Evolutionary conservation across 2,329 filamentous ascomycete genomes (phyloP), one percentile per base, ranked within the genome.

Genomic region (Hymenoscyphus repandus): DNA sequence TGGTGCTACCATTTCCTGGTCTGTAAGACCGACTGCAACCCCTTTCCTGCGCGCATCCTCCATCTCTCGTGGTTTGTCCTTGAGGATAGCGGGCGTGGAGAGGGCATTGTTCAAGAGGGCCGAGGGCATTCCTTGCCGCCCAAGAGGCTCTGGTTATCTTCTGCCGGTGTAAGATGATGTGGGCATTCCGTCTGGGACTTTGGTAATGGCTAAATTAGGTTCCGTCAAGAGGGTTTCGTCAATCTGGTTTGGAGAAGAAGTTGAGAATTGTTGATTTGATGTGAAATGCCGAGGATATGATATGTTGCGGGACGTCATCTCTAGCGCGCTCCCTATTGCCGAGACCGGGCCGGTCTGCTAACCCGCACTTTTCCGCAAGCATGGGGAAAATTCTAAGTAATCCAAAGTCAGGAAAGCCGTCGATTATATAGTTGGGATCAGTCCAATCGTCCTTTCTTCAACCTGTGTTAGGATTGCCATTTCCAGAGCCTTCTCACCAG

Each of bases 81-180:
- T 69, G 64, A 73, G 68, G 60, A 76, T 76, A 66, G 80, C 39
- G 49, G 61, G 52, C 48, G 58, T 54, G 64, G 79, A 72, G 17
- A 42, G 27, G 68, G 73, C 78, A 82, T 85, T 71, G 66, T 76
- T 75, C 65, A 75, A 68, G 62, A 76, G 69, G 62, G 74, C 72
- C 66, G 74, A 71, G 70, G 79, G 73, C 77, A 81, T 81, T 70
- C 72, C 74, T 67, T 62, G 60, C 62, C 59, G 60, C 60, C 56
- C 56, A 38, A 52, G 38, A 53, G 59, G 59, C 58, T 59, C 51
- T 46, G 33, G 32, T 34, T 55, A 50, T 56, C 49, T 52, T 50
- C 36, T 55, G 31, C 39, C n/a, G 27, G 42, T 15, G 37, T 47
- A 27, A 13, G 13, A 44, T 38, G 30, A 34, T 27, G 31, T 30